Evolutionary conservation across 768 basidiomycete species (phyloP).

Genomic region (Grammothele lineata): DNA sequence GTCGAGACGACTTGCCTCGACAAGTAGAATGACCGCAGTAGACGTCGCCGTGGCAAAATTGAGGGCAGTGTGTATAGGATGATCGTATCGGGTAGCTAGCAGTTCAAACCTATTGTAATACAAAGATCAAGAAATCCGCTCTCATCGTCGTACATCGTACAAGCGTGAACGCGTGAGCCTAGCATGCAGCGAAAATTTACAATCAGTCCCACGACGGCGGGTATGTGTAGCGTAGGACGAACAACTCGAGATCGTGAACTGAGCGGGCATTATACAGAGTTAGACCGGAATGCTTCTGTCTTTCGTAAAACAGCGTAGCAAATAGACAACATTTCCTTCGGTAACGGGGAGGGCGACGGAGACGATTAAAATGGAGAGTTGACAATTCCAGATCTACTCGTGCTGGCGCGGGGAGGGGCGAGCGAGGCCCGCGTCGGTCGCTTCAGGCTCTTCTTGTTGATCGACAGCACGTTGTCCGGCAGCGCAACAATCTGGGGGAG

Average conservation of each 20-base stretch:
- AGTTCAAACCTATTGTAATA: constrained; percentile 6
- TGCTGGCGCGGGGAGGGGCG: constrained; percentile 38
- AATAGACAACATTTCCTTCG: too few relatives aligned
- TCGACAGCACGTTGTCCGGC: constrained; percentile 87
- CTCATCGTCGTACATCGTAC: not conserved
- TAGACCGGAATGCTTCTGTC: not conserved
- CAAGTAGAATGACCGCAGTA: constrained; percentile 19
- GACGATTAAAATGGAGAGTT: constrained; percentile 33
- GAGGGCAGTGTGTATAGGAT: too few relatives aligned
- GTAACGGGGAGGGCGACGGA: not conserved
- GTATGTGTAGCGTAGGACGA: not conserved
- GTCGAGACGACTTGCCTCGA: constrained; percentile 83
- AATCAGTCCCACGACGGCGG: not conserved
- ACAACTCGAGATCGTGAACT: too few relatives aligned
- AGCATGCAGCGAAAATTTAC: not conserved
- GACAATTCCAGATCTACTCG: constrained; percentile 62
- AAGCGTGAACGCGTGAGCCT: too few relatives aligned
- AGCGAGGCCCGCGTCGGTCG: constrained; percentile 77
- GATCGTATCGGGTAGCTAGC: too few relatives aligned
- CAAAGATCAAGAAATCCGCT: not conserved
- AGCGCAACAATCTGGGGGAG: constrained; percentile 83
- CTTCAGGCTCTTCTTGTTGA: constrained; percentile 91
- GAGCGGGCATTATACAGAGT: too few relatives aligned
- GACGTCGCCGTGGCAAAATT: too few relatives aligned
- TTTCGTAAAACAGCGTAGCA: not conserved